Evolutionary conservation across 441 rosid genomes (phyloP).

Genomic region (Breynia disticha): DNA sequence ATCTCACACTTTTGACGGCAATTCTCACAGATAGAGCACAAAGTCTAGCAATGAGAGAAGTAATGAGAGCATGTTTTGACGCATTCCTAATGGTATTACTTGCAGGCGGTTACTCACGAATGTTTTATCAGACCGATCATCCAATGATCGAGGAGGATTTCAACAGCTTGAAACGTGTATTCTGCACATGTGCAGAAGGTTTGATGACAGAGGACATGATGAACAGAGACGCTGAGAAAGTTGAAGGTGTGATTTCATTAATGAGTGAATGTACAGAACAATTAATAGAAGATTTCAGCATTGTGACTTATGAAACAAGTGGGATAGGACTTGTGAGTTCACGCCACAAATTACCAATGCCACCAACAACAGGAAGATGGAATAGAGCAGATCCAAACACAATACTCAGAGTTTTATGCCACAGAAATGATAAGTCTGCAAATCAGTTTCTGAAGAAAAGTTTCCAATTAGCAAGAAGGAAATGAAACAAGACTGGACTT

Average conservation of each 20-base stretch:
- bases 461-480: slow-evolving; percentile 63
- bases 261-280: slow-evolving; percentile 75
- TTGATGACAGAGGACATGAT: slow-evolving; percentile 56
- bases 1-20: slow-evolving; percentile 49
- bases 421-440: slow-evolving; percentile 63
- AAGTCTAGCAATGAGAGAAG: slow-evolving; percentile 63
- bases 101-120: slow-evolving; percentile 61
- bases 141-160: slow-evolving; percentile 60
- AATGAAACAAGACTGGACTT: slow-evolving; percentile 17
- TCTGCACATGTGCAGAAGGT: slow-evolving; percentile 74
- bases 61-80: slow-evolving; percentile 70
- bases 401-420: slow-evolving; percentile 63
- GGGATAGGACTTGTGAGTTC: slow-evolving; percentile 38
- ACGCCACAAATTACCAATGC: slow-evolving; percentile 75
- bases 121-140: slow-evolving; percentile 50
- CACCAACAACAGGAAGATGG: slow-evolving; percentile 79
- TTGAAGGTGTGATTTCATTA: slow-evolving; percentile 62
- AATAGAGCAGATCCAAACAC: slow-evolving; percentile 72
- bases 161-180: slow-evolving; percentile 48
- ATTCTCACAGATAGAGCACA: slow-evolving; percentile 73
- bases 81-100: slow-evolving; percentile 68
- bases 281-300: slow-evolving; percentile 71
- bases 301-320: slow-evolving; percentile 54
- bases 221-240: slow-evolving; percentile 59
- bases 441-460: slow-evolving; percentile 59